Base-by-base conservation (phyloP, 176 grass and related monocot species). In the Lolium rigidum region DNA sequence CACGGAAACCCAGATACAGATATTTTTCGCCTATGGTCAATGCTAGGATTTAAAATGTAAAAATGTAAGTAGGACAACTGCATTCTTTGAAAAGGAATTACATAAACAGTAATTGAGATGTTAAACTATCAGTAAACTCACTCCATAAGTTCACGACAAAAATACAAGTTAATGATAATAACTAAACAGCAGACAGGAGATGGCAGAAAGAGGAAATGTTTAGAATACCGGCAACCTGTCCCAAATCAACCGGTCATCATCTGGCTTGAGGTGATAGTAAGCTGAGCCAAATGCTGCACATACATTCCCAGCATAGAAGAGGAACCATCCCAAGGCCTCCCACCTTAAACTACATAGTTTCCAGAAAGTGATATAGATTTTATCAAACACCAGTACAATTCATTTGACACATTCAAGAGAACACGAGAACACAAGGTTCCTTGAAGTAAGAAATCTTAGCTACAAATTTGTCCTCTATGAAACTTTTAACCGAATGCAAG, bases 141-240 rank as follows among this genome's bases (percentile, higher is more conserved):
- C 0, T 63, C 43, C 24, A 51, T 38, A 80, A 61, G 18, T 14
- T 28, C 26, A 86, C 5, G 0, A 0, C 26, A 84, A 49, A 80
- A 85, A 43, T 2, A 56, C 10, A 1, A 63, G 22, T 47, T 75
- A 76, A 44, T 81, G 5, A 35, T 8, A 66, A 71, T 72, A 55
- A 76, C 25, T 69, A 90, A 73, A 72, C 17, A 83, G 50, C 21
- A 70, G 43, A 71, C 16, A 51, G 28, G 39, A 63, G 55, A 70
- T 67, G 10, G 47, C 38, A 86, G 43, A 48, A 76, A 92, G 81
- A 88, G 38, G 73, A 28, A 81, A 74, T 76, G 84, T 78, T 79
- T 60, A 91, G 83, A 88, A 86, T 99, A 99, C 97, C 94, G 94
- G 97, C 86, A 99, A 99, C 90, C 89, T 96, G 87, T 99, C 97